Conservation (phyloP, 176 grass and related monocot genomes). For the Avena eriantha region DNA sequence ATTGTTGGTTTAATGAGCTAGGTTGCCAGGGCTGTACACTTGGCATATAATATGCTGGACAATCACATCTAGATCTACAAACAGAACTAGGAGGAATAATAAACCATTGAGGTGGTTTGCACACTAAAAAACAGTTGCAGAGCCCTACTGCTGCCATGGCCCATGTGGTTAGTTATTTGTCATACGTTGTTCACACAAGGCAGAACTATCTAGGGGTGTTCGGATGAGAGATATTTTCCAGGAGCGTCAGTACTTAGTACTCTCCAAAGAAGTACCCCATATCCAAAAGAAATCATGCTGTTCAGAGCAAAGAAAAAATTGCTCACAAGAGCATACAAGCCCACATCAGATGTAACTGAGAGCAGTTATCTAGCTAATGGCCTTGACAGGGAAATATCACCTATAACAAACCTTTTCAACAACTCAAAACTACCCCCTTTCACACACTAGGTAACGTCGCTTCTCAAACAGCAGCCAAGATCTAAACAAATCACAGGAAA, state of each 20-base stretch:
- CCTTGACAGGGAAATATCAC: slow-evolving; percentile 40
- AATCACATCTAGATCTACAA: neutral
- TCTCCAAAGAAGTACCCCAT: neutral
- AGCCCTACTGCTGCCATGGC: neutral
- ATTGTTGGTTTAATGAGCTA: neutral
- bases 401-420: slow-evolving; percentile 36
- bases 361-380: slow-evolving; percentile 38
- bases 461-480: slow-evolving; percentile 35
- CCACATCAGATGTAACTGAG: slow-evolving; percentile 11
- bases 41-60: neutral
- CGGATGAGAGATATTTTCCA: neutral
- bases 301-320: slow-evolving; percentile 14
- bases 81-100: neutral
- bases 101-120: neutral
- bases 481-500: slow-evolving; percentile 45
- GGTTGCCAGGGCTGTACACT: neutral
- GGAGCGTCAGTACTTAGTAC: neutral
- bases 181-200: slow-evolving; percentile 9
- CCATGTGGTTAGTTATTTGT: neutral
- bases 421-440: slow-evolving; percentile 32
- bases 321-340: slow-evolving; percentile 39
- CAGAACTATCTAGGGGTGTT: neutral
- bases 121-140: neutral
- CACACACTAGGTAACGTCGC: slow-evolving; percentile 35
- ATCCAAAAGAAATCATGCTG: neutral